These are phyloP conservation scores for Haematococcus sp. DNA, from an alignment of 139 green algal species.

Conservation along the genomic window DNA sequence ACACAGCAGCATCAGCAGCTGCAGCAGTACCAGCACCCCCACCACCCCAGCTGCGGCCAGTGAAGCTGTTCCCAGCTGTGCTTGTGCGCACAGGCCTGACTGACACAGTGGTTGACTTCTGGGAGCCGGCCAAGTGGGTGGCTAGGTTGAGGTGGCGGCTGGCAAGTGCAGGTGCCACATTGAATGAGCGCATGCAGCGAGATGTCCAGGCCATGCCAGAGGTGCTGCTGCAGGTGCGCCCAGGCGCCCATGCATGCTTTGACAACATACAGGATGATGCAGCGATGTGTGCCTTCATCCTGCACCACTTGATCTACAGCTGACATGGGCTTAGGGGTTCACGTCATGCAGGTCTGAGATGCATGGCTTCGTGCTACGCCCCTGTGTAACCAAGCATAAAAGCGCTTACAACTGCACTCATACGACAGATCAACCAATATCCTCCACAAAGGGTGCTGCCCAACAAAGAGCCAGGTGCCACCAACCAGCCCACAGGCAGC, in stretches of 20 bases:
- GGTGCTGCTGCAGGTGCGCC: not conserved
- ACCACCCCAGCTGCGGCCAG: not conserved
- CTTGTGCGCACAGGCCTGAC: not conserved
- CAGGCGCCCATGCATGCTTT: not conserved
- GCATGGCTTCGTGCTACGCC: no score
- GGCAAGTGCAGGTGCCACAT: not conserved
- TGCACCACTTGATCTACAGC: not conserved
- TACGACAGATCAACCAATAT: no score
- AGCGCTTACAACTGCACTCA: no score
- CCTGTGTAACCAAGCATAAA: no score
- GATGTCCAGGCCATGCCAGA: not conserved
- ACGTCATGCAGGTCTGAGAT: no score
- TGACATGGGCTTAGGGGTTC: no score
- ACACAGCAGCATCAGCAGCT: not conserved
- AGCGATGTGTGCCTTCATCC: not conserved
- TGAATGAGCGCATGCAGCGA: not conserved
- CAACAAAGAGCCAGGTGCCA: no score
- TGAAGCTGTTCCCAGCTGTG: not conserved
- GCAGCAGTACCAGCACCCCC: not conserved
- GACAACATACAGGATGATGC: not conserved
- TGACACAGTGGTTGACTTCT: conserved; percentile 3
- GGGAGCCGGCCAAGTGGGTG: conserved; percentile 4
- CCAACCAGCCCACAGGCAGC: no score
- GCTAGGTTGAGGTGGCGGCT: not conserved
- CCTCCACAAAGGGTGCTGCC: no score